Base-by-base conservation (phyloP, 2,329 filamentous ascomycete genomes). In the Cordyceps pruinosa region DNA sequence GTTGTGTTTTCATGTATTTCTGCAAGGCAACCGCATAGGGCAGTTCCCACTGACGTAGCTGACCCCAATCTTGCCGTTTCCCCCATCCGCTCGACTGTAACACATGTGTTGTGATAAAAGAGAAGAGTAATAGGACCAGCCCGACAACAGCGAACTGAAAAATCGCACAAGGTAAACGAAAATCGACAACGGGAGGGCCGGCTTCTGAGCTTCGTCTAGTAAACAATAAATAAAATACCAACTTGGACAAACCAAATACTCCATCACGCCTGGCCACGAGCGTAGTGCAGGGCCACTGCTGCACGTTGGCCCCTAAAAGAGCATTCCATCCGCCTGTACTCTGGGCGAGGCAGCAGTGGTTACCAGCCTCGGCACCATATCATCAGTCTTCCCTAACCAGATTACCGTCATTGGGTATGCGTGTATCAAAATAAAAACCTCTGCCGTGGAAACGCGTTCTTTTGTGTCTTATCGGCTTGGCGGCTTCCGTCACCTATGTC, bases 231-330 rank as follows among this genome's bases (percentile, higher is more conserved):
- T 21, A 19, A 42, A 47, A 48, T 32, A 48, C 28, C 23, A 54
- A 46, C 41, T 28, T 28, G 32, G 17, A 41, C 26, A 32, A 50
- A 50, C n/a, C 46, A 42, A 44, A 25, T 49, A 56, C 54, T 56
- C 54, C 54, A 50, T 42, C 34, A 37, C 54, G 54, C 54, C 54
- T 25, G 19, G 37, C 54, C 54, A 44, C n/a, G 28, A 19, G 54
- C 26, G 23, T 23, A 47, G 19, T 48, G 30, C 51, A 56, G 25
- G n/a, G 17, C 44, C 44, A 55, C 32, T 15, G 26, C 34, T 34
- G 25, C 30, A 37, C 5, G 30, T 41, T n/a, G 25, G 25, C 44
- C 42, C 32, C 42, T 34, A 48, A 19, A 39, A 41, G 52, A 50
- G 46, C 21, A 23, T 49, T 19, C 21, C 44, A 44, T 39, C 51